Conservation (phyloP, 2,329 filamentous ascomycete species). For the Aspergillus uvarum region DNA sequence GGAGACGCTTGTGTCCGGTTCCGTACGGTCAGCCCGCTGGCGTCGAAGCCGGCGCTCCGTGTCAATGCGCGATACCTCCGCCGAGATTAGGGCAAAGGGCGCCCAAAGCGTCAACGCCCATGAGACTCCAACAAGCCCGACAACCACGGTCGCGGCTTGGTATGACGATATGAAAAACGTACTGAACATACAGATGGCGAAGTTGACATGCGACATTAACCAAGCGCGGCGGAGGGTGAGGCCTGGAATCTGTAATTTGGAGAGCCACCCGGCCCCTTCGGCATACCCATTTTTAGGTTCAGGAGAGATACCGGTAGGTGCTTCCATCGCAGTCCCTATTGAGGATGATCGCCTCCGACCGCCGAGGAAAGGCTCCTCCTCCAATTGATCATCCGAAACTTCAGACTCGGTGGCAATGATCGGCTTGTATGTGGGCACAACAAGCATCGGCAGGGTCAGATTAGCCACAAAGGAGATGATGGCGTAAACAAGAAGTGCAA, state of each 20-base stretch:
- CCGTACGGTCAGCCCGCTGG: constrained; percentile 35
- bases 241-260: constrained; percentile 70
- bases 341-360: constrained; percentile 33
- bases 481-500: constrained; percentile 85
- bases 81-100: constrained; percentile 90
- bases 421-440: constrained; percentile 70
- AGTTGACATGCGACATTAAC: constrained; percentile 82
- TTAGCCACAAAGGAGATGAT: constrained; percentile 80
- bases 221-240: constrained; percentile 86
- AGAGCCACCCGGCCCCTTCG: constrained; percentile 46
- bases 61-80: constrained; percentile 83
- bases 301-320: constrained; percentile 24
- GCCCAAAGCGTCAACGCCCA: constrained; percentile 95
- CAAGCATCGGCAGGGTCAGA: constrained; percentile 79
- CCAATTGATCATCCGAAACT: constrained; percentile 10
- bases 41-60: constrained; percentile 58
- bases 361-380: constrained; percentile 20
- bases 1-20: constrained; percentile 4
- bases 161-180: constrained; percentile 76
- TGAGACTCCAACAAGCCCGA: constrained; percentile 80
- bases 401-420: constrained; percentile 13
- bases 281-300: constrained; percentile 9
- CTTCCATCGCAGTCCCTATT: constrained; percentile 33
- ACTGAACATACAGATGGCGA: constrained; percentile 75
- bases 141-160: constrained; percentile 69